Percentiles rank a stretch among this genome's conserved stretches.
Conservation (phyloP, 257 asterid genomes). For the Avicennia marina region DNA sequence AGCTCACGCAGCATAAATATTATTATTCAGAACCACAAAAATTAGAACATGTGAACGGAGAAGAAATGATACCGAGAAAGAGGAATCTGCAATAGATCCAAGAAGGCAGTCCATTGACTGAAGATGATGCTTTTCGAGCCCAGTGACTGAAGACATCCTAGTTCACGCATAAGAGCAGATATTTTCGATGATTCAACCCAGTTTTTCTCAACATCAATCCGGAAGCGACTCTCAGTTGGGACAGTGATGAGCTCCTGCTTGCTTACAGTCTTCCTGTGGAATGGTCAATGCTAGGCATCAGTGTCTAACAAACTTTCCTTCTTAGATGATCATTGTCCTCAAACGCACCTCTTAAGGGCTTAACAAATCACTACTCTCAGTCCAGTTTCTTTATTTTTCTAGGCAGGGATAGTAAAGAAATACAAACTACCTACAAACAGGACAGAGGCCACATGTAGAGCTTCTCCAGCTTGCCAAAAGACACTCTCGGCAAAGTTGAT, state of each 20-base stretch:
- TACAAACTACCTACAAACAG: conserved; percentile 82
- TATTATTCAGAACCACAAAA: neutral
- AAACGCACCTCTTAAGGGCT: conserved; percentile 5
- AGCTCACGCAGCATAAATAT: neutral
- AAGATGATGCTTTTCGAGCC: conserved; percentile 90
- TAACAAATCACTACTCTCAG: neutral
- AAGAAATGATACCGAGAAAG: conserved; percentile 53
- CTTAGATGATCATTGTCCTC: neutral
- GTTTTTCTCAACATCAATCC: conserved; percentile 72
- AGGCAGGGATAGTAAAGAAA: conserved; percentile 7
- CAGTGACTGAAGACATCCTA: conserved; percentile 35
- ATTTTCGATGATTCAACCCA: conserved; percentile 96
- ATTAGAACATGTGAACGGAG: neutral
- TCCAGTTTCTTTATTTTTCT: neutral
- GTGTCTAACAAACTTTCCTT: conserved; percentile 14
- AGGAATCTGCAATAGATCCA: conserved; percentile 91
- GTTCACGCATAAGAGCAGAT: conserved; percentile 74
- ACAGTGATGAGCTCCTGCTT: conserved; percentile 91
- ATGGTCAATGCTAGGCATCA: conserved; percentile 14
- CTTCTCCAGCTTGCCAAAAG: conserved; percentile 92
- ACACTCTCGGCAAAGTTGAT: conserved; percentile 90
- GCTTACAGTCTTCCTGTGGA: conserved; percentile 58
- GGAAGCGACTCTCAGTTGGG: conserved; percentile 89
- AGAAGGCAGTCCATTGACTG: conserved; percentile 98
- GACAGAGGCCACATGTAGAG: conserved; percentile 78